A percentile compares a stretch with the other conserved stretches of the same genome.
These are phyloP conservation scores for Globisporangium carolinianum DNA, from an alignment of 352 stramenopile genomes.

Conservation along the genomic window DNA sequence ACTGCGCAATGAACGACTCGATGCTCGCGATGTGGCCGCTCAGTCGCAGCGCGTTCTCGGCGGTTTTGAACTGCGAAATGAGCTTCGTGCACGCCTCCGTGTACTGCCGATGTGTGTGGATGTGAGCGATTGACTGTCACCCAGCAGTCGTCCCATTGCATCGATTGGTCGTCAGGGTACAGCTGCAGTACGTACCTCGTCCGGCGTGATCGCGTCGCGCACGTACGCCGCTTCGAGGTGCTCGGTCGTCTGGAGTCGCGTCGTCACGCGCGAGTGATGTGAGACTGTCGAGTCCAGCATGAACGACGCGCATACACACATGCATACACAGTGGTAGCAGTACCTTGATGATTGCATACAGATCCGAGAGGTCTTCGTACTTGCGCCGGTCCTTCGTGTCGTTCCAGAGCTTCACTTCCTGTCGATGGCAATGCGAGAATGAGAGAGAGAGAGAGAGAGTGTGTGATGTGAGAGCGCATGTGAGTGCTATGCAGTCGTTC, in stretches of 20 bases:
- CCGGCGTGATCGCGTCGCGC: slow-evolving; percentile 90
- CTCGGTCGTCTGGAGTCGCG: slow-evolving; percentile 82
- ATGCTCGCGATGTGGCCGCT: slow-evolving; percentile 62
- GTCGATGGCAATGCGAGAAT: not conserved
- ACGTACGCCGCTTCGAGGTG: slow-evolving; percentile 96
- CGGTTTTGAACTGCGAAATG: slow-evolving; percentile 97
- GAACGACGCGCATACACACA: too few relatives aligned
- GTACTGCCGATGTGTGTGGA: slow-evolving; percentile 59
- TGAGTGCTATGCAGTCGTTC: too few relatives aligned
- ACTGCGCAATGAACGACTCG: slow-evolving; percentile 90
- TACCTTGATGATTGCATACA: slow-evolving; percentile 97
- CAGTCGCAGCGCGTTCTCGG: slow-evolving; percentile 88
- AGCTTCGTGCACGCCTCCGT: slow-evolving; percentile 95
- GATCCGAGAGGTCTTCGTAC: slow-evolving; percentile 85
- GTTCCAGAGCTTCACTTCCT: slow-evolving; percentile 78
- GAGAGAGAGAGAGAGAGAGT: not conserved
- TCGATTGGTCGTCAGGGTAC: too few relatives aligned
- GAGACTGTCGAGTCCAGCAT: too few relatives aligned
- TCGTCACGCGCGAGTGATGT: not conserved
- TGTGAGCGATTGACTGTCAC: not conserved
- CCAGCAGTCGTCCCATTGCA: too few relatives aligned
- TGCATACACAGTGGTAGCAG: not conserved
- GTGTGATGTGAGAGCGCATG: not conserved
- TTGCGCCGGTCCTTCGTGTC: slow-evolving; percentile 83
- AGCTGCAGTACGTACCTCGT: slow-evolving; percentile 50